Evolutionary conservation across 176 grass and related monocot species (phyloP).

Genomic region (Triticum turgidum): DNA sequence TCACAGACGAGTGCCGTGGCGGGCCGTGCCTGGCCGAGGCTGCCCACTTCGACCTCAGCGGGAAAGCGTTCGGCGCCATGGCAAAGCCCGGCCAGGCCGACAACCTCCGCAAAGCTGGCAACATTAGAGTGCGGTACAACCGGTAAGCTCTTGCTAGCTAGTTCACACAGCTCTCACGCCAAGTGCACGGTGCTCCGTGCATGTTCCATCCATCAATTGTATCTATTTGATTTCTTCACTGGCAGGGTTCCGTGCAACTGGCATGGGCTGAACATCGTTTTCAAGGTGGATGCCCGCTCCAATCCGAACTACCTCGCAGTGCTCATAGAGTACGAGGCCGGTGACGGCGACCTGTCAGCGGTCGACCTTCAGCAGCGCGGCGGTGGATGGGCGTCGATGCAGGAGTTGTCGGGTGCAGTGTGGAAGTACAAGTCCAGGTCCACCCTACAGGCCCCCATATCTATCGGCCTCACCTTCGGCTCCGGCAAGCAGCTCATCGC

Average conservation of each 20-base stretch:
- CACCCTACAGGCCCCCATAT: conserved; percentile 44
- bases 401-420: conserved; percentile 58
- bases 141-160: no score
- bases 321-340: conserved; percentile 48
- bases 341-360: conserved; percentile 59
- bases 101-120: no score
- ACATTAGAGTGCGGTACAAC: no score
- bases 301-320: no score
- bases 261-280: conserved; percentile 45
- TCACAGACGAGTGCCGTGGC: no score
- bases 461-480: conserved; percentile 42
- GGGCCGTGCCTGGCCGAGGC: no score
- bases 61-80: no score
- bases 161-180: background rate
- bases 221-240: background rate
- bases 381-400: conserved; percentile 38
- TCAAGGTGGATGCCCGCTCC: no score
- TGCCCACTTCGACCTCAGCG: no score
- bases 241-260: conserved; percentile 71
- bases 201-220: background rate
- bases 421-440: conserved; percentile 34
- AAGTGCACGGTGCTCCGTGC: no score
- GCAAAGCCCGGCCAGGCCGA: no score
- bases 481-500: conserved; percentile 46
- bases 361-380: conserved; percentile 51